phyloP scores from a whole-genome alignment of 2,329 filamentous ascomycete species.

The Talaromyces sp. region DNA sequence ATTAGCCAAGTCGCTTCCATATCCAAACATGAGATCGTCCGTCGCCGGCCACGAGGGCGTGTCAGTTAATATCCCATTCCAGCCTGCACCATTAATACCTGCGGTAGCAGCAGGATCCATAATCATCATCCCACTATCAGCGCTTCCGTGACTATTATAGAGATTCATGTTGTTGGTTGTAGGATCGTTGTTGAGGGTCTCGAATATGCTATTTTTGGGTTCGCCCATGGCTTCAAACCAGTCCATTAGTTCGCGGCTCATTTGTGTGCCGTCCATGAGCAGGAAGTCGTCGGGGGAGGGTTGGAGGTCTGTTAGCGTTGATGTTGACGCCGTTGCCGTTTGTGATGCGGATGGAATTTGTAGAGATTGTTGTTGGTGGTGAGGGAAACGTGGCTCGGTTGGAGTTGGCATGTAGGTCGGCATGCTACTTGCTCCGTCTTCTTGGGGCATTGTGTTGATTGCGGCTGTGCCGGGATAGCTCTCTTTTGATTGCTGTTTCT shows the following conservation, averaged over 20 bases:
- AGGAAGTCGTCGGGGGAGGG: slow-evolving; percentile 39
- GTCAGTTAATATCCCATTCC: slow-evolving; percentile 30
- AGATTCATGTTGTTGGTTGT: background rate
- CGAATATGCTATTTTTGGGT: slow-evolving; percentile 24
- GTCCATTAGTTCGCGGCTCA: slow-evolving; percentile 56
- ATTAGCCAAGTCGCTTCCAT: slow-evolving; percentile 56
- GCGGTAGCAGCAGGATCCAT: background rate
- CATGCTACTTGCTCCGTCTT: background rate
- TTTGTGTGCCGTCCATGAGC: slow-evolving; percentile 56
- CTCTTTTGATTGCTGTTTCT: background rate
- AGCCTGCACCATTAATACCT: background rate
- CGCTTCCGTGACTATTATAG: background rate
- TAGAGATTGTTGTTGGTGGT: slow-evolving; percentile 26
- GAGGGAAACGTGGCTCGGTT: slow-evolving; percentile 25
- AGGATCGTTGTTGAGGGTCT: background rate
- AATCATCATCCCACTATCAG: background rate
- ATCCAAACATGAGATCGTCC: slow-evolving; percentile 39
- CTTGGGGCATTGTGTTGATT: background rate
- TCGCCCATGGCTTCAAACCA: slow-evolving; percentile 62
- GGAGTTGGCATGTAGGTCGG: slow-evolving; percentile 23
- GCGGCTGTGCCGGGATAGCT: background rate
- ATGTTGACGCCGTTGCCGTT: background rate
- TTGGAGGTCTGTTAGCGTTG: slow-evolving; percentile 19
- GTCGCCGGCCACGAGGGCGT: slow-evolving; percentile 27
- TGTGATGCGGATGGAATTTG: slow-evolving; percentile 34